Conservation (phyloP, 352 stramenopile genomes). For the Globisporangium spinosum region DNA sequence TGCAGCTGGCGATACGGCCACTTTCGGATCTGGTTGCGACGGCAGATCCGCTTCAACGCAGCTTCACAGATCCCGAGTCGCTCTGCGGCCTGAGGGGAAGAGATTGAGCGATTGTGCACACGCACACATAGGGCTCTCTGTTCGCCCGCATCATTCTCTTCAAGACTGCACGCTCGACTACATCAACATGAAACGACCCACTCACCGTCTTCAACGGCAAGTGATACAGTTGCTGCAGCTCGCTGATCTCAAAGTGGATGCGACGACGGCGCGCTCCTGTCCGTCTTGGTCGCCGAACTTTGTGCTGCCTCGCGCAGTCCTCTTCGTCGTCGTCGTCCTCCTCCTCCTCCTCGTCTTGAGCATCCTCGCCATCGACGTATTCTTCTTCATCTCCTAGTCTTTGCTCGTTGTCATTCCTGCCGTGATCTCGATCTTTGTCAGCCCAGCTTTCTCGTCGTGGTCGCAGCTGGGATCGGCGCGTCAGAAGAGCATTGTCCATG, state of each 20-base stretch:
- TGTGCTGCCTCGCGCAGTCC: not conserved
- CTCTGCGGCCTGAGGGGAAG: slow-evolving; percentile 44
- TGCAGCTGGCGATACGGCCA: slow-evolving; percentile 73
- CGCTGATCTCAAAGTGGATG: slow-evolving; percentile 50
- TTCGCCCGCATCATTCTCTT: not conserved
- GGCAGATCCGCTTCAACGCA: slow-evolving; percentile 81
- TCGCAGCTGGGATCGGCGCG: not conserved
- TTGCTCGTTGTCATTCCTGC: not conserved
- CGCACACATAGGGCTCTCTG: not conserved
- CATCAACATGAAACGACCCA: slow-evolving; percentile 1
- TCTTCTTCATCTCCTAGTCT: not conserved
- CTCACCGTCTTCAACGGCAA: slow-evolving; percentile 67
- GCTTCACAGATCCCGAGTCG: slow-evolving; percentile 66
- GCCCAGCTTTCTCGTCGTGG: not conserved
- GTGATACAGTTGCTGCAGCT: slow-evolving; percentile 67
- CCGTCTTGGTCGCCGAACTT: not conserved
- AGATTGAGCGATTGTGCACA: slow-evolving; percentile 18
- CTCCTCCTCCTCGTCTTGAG: not conserved
- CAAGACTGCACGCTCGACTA: not conserved
- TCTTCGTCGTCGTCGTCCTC: not conserved
- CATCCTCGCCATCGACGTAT: not conserved
- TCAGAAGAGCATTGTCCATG: not conserved
- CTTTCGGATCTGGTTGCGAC: slow-evolving; percentile 61
- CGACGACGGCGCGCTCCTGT: slow-evolving; percentile 24
- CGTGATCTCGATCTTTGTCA: not conserved